Conservation (phyloP, 2,329 filamentous ascomycete genomes). For the Diaporthe vaccinii region DNA sequence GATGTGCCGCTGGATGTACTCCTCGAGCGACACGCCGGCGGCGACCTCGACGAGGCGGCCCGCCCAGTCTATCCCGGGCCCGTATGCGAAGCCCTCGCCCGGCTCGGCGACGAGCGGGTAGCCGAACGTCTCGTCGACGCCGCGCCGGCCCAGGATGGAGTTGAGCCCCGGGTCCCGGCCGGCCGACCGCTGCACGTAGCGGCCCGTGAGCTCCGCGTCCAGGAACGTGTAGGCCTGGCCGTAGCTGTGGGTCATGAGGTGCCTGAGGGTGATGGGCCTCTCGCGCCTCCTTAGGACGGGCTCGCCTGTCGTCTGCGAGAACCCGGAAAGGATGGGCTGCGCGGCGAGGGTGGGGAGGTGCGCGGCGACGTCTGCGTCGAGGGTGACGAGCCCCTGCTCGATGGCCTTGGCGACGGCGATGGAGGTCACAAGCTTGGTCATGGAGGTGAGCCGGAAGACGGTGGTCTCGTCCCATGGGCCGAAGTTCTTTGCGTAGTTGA, state of each 20-base stretch:
- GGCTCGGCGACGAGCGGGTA: conserved; percentile 60
- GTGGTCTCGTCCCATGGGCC: conserved; percentile 19
- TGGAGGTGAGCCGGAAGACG: conserved; percentile 48
- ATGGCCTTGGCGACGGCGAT: conserved; percentile 54
- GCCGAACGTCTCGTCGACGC: conserved; percentile 53
- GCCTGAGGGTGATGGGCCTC: conserved; percentile 55
- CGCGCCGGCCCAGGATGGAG: conserved; percentile 48
- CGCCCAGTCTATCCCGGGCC: conserved; percentile 61
- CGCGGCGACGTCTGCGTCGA: conserved; percentile 52
- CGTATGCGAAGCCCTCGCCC: conserved; percentile 64
- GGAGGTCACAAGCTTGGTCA: conserved; percentile 55
- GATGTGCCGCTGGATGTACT: conserved; percentile 54
- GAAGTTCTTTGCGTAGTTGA: conserved; percentile 20
- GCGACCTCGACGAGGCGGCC: conserved; percentile 58
- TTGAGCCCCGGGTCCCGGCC: conserved; percentile 54
- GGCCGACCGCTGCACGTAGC: conserved; percentile 39
- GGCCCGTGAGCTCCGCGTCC: conserved; percentile 49
- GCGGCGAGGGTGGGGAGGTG: conserved; percentile 50
- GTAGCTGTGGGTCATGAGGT: conserved; percentile 63
- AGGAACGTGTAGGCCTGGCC: conserved; percentile 60
- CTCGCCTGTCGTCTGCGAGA: conserved; percentile 50
- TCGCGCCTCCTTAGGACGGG: conserved; percentile 54
- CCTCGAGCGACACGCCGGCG: conserved; percentile 53
- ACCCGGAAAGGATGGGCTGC: conserved; percentile 52
- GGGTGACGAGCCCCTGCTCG: conserved; percentile 48